Conservation (phyloP, 768 basidiomycete species). For the Mycena vulgaris region DNA sequence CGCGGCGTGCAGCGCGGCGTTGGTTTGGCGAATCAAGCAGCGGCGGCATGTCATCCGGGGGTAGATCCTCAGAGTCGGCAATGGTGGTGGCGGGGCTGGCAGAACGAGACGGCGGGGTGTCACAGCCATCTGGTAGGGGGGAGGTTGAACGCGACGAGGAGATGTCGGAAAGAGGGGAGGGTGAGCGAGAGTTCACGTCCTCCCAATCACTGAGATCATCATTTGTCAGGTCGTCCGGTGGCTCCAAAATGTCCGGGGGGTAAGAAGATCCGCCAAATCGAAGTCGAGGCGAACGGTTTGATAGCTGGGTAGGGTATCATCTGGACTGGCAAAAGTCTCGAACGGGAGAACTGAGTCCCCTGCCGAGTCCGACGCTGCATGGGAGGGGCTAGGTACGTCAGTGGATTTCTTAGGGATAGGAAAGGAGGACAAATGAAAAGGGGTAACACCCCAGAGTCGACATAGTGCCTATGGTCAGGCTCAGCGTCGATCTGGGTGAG, state of each 20-base stretch:
- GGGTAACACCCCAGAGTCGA: neutral
- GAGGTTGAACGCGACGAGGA: neutral
- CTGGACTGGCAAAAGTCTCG: neutral
- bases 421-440: neutral
- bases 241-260: no score
- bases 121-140: neutral
- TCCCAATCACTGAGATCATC: conserved; percentile 12
- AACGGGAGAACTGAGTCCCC: neutral
- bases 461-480: neutral
- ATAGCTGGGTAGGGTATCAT: neutral
- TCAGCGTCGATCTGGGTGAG: neutral
- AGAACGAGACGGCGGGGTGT: neutral
- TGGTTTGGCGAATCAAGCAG: neutral
- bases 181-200: neutral
- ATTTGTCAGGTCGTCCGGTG: no score
- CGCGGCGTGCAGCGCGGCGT: neutral
- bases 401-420: neutral
- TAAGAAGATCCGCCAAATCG: no score
- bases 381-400: no score
- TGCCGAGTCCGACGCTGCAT: neutral
- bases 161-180: neutral
- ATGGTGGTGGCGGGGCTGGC: neutral
- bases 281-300: neutral
- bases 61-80: neutral
- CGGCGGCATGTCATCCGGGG: neutral